These are phyloP conservation scores for Debaryomyces fabryi DNA, from an alignment of 1,139 yeast genomes.

Conservation along the genomic window DNA sequence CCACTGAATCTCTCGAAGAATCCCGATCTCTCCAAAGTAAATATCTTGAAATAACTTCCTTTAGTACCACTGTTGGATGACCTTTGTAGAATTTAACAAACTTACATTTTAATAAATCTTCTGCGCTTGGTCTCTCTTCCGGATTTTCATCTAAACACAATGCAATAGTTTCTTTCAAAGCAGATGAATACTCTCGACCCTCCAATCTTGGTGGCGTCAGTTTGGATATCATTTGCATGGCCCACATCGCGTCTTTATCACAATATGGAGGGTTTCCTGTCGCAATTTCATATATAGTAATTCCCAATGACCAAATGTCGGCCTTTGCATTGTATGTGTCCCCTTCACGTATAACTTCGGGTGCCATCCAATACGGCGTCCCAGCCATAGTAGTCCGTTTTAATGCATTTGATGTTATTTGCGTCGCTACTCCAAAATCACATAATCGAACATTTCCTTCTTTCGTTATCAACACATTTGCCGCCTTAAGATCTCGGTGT, in stretches of 20 bases:
- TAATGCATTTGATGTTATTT: constrained; percentile 71
- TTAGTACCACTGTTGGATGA: constrained; percentile 60
- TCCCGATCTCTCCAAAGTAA: constrained; percentile 73
- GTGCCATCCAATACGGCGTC: constrained; percentile 99
- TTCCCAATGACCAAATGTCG: constrained; percentile 93
- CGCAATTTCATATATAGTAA: constrained; percentile 90
- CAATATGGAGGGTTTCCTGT: constrained; percentile 98
- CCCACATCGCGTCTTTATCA: constrained; percentile 92
- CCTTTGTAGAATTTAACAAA: constrained; percentile 66
- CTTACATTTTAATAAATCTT: constrained; percentile 73
- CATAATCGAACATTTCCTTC: constrained; percentile 91
- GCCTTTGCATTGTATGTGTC: constrained; percentile 82
- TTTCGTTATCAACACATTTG: constrained; percentile 85
- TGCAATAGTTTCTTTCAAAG: constrained; percentile 86
- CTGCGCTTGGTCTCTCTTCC: constrained; percentile 84
- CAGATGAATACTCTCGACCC: constrained; percentile 78
- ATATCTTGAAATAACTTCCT: constrained; percentile 81
- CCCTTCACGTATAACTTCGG: constrained; percentile 96
- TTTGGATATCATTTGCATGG: constrained; percentile 90
- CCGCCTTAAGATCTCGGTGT: constrained; percentile 95
- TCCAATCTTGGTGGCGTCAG: constrained; percentile 94
- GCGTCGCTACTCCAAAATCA: constrained; percentile 98
- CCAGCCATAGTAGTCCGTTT: constrained; percentile 97
- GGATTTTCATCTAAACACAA: constrained; percentile 93
- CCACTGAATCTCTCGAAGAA: constrained; percentile 52